These are phyloP conservation scores for Miscanthus lutarioriparius DNA, from an alignment of 176 grass and related monocot genomes.

Conservation along the genomic window DNA sequence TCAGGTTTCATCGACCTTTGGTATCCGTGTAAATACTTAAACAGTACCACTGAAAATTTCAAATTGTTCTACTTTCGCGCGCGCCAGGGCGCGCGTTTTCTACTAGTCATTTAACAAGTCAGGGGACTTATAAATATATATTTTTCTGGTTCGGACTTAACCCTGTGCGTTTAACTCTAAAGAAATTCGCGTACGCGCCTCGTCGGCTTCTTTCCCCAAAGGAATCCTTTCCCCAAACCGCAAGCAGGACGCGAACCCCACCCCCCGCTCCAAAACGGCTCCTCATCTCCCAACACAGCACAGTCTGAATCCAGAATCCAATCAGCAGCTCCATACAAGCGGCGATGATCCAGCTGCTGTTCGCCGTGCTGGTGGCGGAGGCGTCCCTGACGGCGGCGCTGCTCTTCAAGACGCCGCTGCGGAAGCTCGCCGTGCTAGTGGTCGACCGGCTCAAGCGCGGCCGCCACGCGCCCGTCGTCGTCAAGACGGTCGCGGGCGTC, in stretches of 20 bases:
- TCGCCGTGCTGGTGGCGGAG: constrained; percentile 66
- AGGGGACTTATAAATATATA: too few species aligned
- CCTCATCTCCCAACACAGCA: neutral
- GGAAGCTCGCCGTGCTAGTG: constrained; percentile 56
- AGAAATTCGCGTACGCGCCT: too few species aligned
- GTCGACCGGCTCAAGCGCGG: constrained; percentile 87
- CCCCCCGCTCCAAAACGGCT: too few species aligned
- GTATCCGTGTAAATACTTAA: too few species aligned
- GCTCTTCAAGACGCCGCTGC: constrained; percentile 87
- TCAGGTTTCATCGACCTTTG: too few species aligned
- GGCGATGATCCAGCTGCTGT: constrained; percentile 85
- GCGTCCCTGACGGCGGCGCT: constrained; percentile 50
- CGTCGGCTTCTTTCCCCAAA: neutral
- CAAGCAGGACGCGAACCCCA: too few species aligned
- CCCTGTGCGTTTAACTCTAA: too few species aligned
- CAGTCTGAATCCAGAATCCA: neutral
- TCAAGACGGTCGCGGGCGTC: constrained; percentile 83
- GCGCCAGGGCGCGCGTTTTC: too few species aligned
- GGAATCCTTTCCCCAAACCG: neutral
- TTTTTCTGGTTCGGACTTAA: too few species aligned
- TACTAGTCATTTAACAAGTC: too few species aligned
- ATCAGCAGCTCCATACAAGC: neutral
- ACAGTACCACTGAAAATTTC: too few species aligned
- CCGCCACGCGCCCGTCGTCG: constrained; percentile 55
- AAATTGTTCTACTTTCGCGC: too few species aligned